Conservation (phyloP, 2,329 filamentous ascomycete genomes). For the Fusarium chuoi region DNA sequence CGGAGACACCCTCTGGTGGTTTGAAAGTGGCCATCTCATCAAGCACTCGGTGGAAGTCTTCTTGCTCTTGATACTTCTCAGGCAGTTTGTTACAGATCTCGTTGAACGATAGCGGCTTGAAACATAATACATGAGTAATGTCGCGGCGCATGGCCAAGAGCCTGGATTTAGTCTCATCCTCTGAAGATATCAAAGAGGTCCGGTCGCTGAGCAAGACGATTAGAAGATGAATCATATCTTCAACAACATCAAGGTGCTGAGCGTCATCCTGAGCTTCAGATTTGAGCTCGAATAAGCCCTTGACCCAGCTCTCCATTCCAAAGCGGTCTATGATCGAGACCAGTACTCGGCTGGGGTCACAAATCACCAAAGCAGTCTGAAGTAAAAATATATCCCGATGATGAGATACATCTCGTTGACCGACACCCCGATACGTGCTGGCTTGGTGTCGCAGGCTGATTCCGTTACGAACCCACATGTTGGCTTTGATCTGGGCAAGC, state of each 20-base stretch:
- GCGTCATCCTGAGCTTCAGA: conserved; percentile 82
- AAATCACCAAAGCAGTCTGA: conserved; percentile 89
- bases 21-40: conserved; percentile 91
- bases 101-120: conserved; percentile 94
- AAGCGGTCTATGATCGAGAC: conserved; percentile 93
- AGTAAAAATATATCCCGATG: conserved; percentile 95
- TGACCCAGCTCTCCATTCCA: conserved; percentile 87
- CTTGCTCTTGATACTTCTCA: conserved; percentile 88
- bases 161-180: conserved; percentile 73
- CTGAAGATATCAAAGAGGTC: conserved; percentile 76
- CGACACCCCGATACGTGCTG: conserved; percentile 89
- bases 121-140: conserved; percentile 92
- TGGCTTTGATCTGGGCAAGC: conserved; percentile 97
- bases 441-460: conserved; percentile 96
- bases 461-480: conserved; percentile 98
- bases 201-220: conserved; percentile 92
- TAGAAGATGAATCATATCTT: conserved; percentile 94
- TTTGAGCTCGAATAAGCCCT: conserved; percentile 79
- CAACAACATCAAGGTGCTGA: conserved; percentile 91
- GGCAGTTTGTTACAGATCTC: conserved; percentile 88
- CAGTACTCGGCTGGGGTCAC: conserved; percentile 83
- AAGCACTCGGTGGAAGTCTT: conserved; percentile 86
- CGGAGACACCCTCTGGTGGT: conserved; percentile 87
- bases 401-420: conserved; percentile 90
- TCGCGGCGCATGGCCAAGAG: conserved; percentile 83